Base-by-base conservation (phyloP, 2,329 filamentous ascomycete genomes). In the Fusarium sublunatum region DNA sequence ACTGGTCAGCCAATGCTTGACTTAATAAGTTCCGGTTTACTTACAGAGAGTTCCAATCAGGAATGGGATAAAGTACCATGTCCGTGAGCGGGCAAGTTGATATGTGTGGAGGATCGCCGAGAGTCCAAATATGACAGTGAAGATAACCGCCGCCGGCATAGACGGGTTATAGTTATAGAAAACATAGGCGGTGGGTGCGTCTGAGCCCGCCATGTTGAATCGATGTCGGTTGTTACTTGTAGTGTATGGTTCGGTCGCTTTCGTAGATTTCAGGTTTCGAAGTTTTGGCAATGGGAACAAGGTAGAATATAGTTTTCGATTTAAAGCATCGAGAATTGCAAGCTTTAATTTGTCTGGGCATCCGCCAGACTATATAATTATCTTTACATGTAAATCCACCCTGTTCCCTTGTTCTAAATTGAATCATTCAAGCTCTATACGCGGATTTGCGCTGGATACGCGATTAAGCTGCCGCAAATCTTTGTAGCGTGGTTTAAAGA, bases 21-120 rank as follows among this genome's bases (percentile, higher is more conserved):
- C 11, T 3, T 1, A 10, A 25, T 12, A 3, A 5, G 8, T 24
- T 5, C 4, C 3, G 22, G 9, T 3, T 9, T 11, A 64, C 75
- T 64, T 77, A 84, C 82, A 82, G n/a, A 80, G 56, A 40, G 81
- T 81, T n/a, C 84, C 83, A 24, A 86, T 73, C 4, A 81, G 64
- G 36, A 86, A 81, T 0, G 83, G 80, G 3, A 82, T 80, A 64
- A 83, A 80, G 68, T 82, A 86, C 81, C 82, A 85, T 8, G 81
- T 81, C 48, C 78, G 73, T 3, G 74, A 72, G 19, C 72, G 70
- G 24, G 77, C 24, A 31, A 83, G 64, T 47, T 80, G 79, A 22
- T 70, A 78, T 5, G 69, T 52, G 64, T 83, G 82, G 0, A 78
- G 49, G 0, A 73, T 35, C 0, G 78, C 75, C 6, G 81, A 74